Evolutionary conservation across 2,329 filamentous ascomycete genomes (phyloP).

Genomic region (Atkinsonella hypoxylon): DNA sequence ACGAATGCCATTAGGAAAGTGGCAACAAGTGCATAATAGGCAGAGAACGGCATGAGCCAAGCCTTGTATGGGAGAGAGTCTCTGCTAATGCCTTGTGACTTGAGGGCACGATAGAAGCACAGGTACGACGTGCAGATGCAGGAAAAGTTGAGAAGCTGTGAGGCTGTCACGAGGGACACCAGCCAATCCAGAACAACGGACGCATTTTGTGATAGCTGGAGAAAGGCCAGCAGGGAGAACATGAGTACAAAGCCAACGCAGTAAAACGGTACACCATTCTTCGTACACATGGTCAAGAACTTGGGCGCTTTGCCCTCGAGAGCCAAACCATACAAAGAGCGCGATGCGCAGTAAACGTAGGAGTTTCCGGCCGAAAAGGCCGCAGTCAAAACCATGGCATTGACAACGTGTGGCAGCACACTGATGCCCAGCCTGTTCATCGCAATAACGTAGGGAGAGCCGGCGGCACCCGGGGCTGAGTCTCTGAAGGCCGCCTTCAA

Average conservation of each 20-base stretch:
- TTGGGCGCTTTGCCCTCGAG: conserved; percentile 55
- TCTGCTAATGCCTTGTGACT: conserved; percentile 56
- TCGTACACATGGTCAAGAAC: conserved; percentile 49
- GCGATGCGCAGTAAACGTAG: conserved; percentile 51
- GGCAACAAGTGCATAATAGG: conserved; percentile 51
- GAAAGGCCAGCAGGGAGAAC: conserved; percentile 60
- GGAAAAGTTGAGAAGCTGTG: conserved; percentile 61
- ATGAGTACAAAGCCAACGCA: conserved; percentile 54
- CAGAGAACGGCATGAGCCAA: conserved; percentile 57
- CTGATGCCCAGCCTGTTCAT: conserved; percentile 55
- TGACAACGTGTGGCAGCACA: conserved; percentile 58
- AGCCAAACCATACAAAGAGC: conserved; percentile 56
- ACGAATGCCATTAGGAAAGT: conserved; percentile 63
- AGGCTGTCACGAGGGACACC: conserved; percentile 56
- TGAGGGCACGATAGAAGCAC: conserved; percentile 57
- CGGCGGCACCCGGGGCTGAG: conserved; percentile 53
- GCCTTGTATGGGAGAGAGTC: conserved; percentile 59
- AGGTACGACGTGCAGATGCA: conserved; percentile 61
- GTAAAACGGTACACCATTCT: conserved; percentile 59
- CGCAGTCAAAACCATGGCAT: conserved; percentile 57
- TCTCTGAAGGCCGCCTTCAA: conserved; percentile 47
- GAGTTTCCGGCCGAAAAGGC: conserved; percentile 58
- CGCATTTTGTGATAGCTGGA: conserved; percentile 55
- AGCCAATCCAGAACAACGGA: conserved; percentile 64
- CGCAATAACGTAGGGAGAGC: conserved; percentile 54